Percentiles rank a stretch among this genome's conserved stretches.
Evolutionary conservation across 805 yeast species (phyloP).

Genomic region (Sugiyamaella lignohabitans): DNA sequence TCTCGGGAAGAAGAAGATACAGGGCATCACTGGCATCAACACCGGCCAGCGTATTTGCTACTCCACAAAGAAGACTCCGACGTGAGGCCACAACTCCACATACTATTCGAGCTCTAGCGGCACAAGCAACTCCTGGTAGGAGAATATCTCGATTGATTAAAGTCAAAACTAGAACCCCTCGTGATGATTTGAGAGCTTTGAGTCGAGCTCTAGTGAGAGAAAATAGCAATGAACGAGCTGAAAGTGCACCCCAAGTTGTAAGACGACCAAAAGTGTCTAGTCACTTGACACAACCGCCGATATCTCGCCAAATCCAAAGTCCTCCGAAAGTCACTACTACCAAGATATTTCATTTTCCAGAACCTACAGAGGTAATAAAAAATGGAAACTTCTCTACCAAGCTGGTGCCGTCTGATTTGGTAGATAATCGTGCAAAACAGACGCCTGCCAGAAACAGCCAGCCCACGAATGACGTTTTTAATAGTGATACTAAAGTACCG

Average conservation of each 20-base stretch:
- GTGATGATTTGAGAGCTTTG: constrained; percentile 18
- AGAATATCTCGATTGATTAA: constrained; percentile 6
- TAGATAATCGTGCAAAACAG: background rate
- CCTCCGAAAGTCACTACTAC: background rate
- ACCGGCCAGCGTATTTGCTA: too few species aligned
- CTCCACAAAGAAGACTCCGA: background rate
- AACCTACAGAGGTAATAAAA: background rate
- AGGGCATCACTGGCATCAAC: too few species aligned
- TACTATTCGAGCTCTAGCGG: constrained; percentile 12
- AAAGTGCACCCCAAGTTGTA: background rate
- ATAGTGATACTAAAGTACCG: background rate
- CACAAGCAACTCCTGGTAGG: constrained; percentile 18
- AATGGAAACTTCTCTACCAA: too few species aligned
- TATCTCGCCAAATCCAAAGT: too few species aligned
- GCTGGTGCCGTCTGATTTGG: too few species aligned
- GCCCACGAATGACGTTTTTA: background rate
- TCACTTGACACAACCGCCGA: background rate
- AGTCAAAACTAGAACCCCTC: constrained; percentile 12
- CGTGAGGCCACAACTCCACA: constrained; percentile 16
- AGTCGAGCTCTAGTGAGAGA: constrained; percentile 21
- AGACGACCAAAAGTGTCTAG: background rate
- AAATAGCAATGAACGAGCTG: background rate
- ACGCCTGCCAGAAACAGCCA: background rate
- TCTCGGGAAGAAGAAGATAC: too few species aligned
- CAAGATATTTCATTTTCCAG: background rate